Base-by-base conservation (phyloP, 345 rosid genomes). In the Geranium brycei region DNA sequence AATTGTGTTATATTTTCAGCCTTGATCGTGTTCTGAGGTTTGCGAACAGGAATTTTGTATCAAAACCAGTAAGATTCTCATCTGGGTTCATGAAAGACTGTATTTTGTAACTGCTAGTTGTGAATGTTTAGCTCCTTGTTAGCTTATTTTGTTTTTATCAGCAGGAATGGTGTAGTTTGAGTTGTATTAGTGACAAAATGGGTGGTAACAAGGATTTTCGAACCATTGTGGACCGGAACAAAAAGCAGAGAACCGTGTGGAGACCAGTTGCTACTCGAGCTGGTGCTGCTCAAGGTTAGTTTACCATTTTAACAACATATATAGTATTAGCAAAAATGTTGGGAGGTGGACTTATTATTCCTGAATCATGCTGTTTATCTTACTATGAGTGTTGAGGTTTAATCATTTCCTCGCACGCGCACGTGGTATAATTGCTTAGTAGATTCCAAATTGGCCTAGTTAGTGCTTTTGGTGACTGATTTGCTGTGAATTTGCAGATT, bases 231-330 rank as follows among this genome's bases (percentile, higher is more conserved):
- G 82, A 74, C 38, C 64, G 66, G 67, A 53, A 19, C 40, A 83
- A 69, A 72, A 81, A 74, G 77, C 60, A 13, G 51, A 83, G 78
- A 75, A 68, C 62, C 19, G 79, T 63, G 8, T 80, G 96, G 96
- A 85, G 79, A 67, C 83, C 86, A 15, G 69, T 83, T 56, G 79
- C 84, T 72, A 70, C 77, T 70, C 78, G 70, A 32, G 75, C 86
- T 65, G 70, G 68, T 74, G 68, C 77, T 58, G 0, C 19, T 57
- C 78, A 81, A 69, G 98, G 95, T 87, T 71, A 63, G 51, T 72
- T 66, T 63, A 51, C 67, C 66, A 16, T 60, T 58, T 1, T 1
- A 16, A 28, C 38, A 6, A 4, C 59, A 57, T n/a, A n/a, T n/a
- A n/a, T 62, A 13, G 18, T 2, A 2, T 62, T 5, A 30, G 40